Evolutionary conservation across 2,329 filamentous ascomycete genomes (phyloP).

Genomic region (Helminthosporium solani): DNA sequence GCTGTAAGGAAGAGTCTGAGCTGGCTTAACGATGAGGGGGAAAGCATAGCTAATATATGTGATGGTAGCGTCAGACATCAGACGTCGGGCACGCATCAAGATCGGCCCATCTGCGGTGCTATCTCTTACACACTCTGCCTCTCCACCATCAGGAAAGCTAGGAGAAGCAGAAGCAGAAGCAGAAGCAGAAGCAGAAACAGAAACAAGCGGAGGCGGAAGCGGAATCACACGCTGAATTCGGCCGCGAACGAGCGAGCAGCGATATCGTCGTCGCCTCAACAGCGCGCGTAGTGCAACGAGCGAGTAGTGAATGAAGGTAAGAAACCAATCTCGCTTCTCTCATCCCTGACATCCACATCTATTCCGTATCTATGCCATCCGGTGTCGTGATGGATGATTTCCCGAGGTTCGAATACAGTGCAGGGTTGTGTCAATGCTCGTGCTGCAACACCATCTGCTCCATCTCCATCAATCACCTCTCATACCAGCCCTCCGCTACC

Average conservation of each 20-base stretch:
- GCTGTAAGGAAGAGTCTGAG: conserved; percentile 7
- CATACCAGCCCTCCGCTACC: conserved; percentile 8
- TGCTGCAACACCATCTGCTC: conserved; percentile 32
- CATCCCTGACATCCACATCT: conserved; percentile 40
- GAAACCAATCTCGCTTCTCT: conserved; percentile 34
- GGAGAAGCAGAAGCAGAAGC: too few relatives aligned
- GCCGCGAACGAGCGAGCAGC: too few relatives aligned
- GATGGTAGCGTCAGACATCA: conserved; percentile 21
- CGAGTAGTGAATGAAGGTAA: conserved; percentile 24
- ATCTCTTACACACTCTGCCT: too few relatives aligned
- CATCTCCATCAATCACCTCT: conserved; percentile 16
- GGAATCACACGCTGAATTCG: too few relatives aligned
- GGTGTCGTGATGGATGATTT: conserved; percentile 26
- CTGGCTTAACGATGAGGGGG: neutral
- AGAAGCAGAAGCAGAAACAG: too few relatives aligned
- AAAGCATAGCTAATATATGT: conserved; percentile 38
- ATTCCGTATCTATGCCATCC: too few relatives aligned
- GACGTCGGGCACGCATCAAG: conserved; percentile 13
- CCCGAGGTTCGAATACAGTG: too few relatives aligned
- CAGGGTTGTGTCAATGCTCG: conserved; percentile 30
- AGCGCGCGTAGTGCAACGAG: conserved; percentile 21
- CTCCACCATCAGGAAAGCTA: too few relatives aligned
- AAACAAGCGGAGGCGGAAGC: too few relatives aligned
- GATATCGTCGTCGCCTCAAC: too few relatives aligned
- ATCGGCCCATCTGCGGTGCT: too few relatives aligned